A percentile compares a stretch with the other conserved stretches of the same genome.
These are phyloP conservation scores for Leucocoprinus birnbaumii DNA, from an alignment of 768 basidiomycete species.

Conservation along the genomic window DNA sequence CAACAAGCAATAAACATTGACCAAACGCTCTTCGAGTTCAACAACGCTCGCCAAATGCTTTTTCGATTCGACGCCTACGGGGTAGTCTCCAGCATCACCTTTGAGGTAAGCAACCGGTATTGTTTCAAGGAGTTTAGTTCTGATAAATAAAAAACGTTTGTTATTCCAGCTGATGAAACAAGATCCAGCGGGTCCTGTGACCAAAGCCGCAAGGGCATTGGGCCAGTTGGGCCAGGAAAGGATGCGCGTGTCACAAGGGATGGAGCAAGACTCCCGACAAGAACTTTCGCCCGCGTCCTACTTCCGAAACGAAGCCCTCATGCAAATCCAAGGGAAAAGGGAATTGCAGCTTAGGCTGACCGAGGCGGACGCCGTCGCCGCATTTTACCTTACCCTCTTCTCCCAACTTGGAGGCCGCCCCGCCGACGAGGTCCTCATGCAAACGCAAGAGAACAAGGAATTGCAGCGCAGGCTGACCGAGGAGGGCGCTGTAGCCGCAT, in stretches of 20 bases:
- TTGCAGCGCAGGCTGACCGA: constrained; percentile 55
- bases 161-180: constrained; percentile 47
- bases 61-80: constrained; percentile 51
- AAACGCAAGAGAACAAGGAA: constrained; percentile 50
- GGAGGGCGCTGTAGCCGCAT: constrained; percentile 72
- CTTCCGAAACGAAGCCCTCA: constrained; percentile 67
- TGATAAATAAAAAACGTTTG: constrained; percentile 3
- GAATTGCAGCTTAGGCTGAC: constrained; percentile 50
- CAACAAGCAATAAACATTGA: constrained; percentile 48
- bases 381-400: constrained; percentile 73
- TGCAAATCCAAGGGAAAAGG: constrained; percentile 55
- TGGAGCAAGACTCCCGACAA: constrained; percentile 50
- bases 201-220: constrained; percentile 74
- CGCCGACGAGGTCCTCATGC: constrained; percentile 76
- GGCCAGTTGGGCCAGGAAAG: constrained; percentile 67
- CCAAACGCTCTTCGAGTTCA: constrained; percentile 73
- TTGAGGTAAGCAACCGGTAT: constrained; percentile 45
- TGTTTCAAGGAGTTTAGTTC: neutral
- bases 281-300: constrained; percentile 58
- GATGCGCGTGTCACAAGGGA: constrained; percentile 58
- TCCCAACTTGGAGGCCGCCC: constrained; percentile 67
- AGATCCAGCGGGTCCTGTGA: constrained; percentile 68
- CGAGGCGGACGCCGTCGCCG: constrained; percentile 74
- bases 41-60: constrained; percentile 64
- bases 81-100: constrained; percentile 59